phyloP scores from a whole-genome alignment of 345 rosid genomes.

The Citrus unshiu region DNA sequence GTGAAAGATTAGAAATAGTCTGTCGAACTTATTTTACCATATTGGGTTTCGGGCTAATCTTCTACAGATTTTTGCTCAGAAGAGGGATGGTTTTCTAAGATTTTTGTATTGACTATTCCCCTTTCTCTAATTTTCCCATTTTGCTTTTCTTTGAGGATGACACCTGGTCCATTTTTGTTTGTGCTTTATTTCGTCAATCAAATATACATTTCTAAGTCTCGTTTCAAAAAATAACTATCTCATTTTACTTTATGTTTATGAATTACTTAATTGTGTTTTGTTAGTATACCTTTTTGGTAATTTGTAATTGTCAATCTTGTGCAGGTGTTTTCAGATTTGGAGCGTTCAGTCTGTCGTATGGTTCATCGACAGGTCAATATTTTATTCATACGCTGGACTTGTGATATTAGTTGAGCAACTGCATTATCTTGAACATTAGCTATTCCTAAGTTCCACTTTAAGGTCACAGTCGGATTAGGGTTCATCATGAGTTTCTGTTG shows the following conservation, averaged over 20 bases:
- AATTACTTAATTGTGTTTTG: neutral
- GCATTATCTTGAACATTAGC: neutral
- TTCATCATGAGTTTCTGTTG: neutral
- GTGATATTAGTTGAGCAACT: neutral
- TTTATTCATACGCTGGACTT: slow-evolving; percentile 3
- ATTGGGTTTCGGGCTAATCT: neutral
- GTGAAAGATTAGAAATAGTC: neutral
- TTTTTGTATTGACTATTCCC: neutral
- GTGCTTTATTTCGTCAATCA: neutral
- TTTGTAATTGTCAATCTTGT: slow-evolving; percentile 16
- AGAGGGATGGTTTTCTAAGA: neutral
- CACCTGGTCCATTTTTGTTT: neutral
- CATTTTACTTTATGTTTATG: neutral
- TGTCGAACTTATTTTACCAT: neutral
- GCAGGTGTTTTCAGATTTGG: slow-evolving; percentile 93
- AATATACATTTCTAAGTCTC: neutral
- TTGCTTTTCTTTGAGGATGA: neutral
- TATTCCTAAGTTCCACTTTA: neutral
- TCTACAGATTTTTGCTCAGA: neutral
- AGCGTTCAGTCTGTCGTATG: slow-evolving; percentile 96
- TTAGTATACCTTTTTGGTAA: neutral
- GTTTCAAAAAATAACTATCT: neutral
- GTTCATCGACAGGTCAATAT: slow-evolving; percentile 81
- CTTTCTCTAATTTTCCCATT: neutral
- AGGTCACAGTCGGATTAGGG: neutral